Percentiles rank a stretch among this genome's conserved stretches.
These are phyloP conservation scores for Isabelozyma rhagii DNA, from an alignment of 805 yeast genomes.

Conservation along the genomic window DNA sequence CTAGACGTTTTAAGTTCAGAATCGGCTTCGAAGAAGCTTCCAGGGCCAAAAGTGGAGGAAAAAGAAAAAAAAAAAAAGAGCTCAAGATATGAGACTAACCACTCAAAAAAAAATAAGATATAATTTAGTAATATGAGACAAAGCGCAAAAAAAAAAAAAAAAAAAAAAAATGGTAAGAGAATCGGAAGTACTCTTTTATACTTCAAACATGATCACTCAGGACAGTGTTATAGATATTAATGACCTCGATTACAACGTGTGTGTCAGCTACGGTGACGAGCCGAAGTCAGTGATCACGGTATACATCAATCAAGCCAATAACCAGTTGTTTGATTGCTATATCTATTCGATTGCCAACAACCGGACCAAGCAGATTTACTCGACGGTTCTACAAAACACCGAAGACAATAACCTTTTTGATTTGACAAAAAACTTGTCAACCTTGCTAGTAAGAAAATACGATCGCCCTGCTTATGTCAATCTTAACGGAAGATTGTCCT, in stretches of 20 bases:
- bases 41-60: too few relatives aligned
- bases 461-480: slow-evolving; percentile 28
- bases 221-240: slow-evolving; percentile 2
- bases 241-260: slow-evolving; percentile 1
- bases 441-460: slow-evolving; percentile 19
- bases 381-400: slow-evolving; percentile 17
- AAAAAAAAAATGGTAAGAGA: too few relatives aligned
- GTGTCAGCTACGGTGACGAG: not conserved
- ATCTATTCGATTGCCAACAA: slow-evolving; percentile 24
- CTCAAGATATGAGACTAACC: too few relatives aligned
- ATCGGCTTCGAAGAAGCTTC: too few relatives aligned
- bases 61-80: too few relatives aligned
- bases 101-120: too few relatives aligned
- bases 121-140: too few relatives aligned
- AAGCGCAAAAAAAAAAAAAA: too few relatives aligned
- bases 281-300: slow-evolving; percentile 25
- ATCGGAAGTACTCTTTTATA: too few relatives aligned
- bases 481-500: slow-evolving; percentile 21
- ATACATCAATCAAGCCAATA: slow-evolving; percentile 23
- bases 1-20: too few relatives aligned
- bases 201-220: not conserved
- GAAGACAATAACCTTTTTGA: slow-evolving; percentile 12
- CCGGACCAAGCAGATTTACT: slow-evolving; percentile 11
- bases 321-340: slow-evolving; percentile 22
- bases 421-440: slow-evolving; percentile 17